A percentile compares a stretch with the other conserved stretches of the same genome.
phyloP scores from a whole-genome alignment of 2,329 filamentous ascomycete genomes.

The Epichloe glyceriae region DNA sequence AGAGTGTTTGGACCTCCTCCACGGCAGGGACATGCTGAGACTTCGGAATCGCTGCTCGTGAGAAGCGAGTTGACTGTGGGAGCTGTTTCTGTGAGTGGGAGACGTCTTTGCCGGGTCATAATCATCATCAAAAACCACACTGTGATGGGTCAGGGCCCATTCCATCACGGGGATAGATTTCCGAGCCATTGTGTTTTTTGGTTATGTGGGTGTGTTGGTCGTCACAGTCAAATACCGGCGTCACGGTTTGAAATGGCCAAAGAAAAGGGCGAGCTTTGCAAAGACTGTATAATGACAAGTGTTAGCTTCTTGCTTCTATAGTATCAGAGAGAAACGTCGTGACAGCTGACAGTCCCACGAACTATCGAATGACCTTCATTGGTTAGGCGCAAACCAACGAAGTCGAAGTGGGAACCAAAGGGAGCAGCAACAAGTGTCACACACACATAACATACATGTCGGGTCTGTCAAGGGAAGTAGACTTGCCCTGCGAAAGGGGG shows the following conservation, averaged over 20 bases:
- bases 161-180: constrained; percentile 7
- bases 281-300: not conserved
- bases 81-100: not conserved
- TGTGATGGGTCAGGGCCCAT: constrained; percentile 2
- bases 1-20: constrained; percentile 34
- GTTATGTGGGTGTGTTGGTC: not conserved
- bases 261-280: not conserved
- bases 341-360: too few relatives aligned
- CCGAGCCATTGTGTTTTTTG: constrained; percentile 1
- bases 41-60: constrained; percentile 31
- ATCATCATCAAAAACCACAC: constrained; percentile 1
- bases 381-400: too few relatives aligned
- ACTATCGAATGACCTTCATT: too few relatives aligned
- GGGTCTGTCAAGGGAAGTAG: too few relatives aligned
- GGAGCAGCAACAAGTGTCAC: too few relatives aligned
- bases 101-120: constrained; percentile 3
- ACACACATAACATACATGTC: too few relatives aligned
- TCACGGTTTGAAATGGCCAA: too few relatives aligned
- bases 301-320: not conserved
- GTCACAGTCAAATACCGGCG: not conserved
- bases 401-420: too few relatives aligned
- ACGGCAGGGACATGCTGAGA: constrained; percentile 36
- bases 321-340: not conserved
- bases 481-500: too few relatives aligned
- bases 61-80: constrained; percentile 5